Evolutionary conservation across 805 yeast genomes (phyloP), one percentile per base, ranked within the genome.

Genomic region (Yamadazyma laniorum): DNA sequence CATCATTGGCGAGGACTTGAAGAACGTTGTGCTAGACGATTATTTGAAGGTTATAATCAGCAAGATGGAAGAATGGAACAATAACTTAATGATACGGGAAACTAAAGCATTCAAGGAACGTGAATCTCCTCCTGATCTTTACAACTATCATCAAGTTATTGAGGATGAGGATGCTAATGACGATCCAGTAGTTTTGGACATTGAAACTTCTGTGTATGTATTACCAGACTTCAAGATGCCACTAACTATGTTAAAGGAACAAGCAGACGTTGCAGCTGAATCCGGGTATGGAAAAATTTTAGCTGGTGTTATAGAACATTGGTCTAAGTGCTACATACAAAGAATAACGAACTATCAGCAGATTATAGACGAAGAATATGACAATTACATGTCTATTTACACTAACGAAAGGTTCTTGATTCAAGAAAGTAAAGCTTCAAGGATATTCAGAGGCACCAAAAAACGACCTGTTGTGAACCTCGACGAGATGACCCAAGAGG

Each of bases 41-140:
- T 90, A 88, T 56, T 65, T 87, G 58, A 70, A 74, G 43, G 74
- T 89, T 47, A 79, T 88, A 37, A 75, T 82, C 3, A 62, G 62
- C 16, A 88, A 88, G 58, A 82, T 91, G 72, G 75, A 74, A 12
- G 95, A 88, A 62, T 93, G 98, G 98, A 78, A 87, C 59, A 58
- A 59, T 3, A 85, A 80, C 44, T 71, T 88, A 39, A 75, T 79
- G 29, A 59, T 67, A n/a, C 78, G 81, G 18, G 96, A 88, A 55
- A 72, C 77, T 15, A 68, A 65, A 18, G 72, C 80, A 11, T 91
- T 91, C 56, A 61, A 67, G 25, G 67, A 70, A 29, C 78, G 96
- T 56, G 66, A 70, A 12, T 70, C 72, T 6, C 89, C 95, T 6
- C 97, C 97, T 6, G 87, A 80, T 39, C 55, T 65, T 4, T 88